These are phyloP conservation scores for Fallopia convolvulus DNA, from an alignment of 148 eudicot species.

Conservation along the genomic window DNA sequence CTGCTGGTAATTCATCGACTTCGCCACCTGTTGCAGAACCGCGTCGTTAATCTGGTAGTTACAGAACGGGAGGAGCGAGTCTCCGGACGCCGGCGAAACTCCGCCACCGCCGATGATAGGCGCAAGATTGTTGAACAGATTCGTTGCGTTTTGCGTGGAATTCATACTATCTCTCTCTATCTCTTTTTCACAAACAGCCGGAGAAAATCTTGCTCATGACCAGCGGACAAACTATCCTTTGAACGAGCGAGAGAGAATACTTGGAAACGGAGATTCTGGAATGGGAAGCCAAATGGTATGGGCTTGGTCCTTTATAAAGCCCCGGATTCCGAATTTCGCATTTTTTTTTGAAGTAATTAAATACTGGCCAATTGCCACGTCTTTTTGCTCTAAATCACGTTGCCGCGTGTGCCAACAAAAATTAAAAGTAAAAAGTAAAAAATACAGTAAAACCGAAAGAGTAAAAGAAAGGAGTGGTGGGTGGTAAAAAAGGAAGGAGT, in stretches of 20 bases:
- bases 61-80: background rate
- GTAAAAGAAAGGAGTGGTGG: background rate
- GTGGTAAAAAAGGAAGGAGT: background rate
- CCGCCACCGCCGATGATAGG: background rate
- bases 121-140: background rate
- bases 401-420: background rate
- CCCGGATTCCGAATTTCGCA: background rate
- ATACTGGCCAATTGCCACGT: background rate
- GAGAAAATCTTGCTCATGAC: constrained; percentile 3
- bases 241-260: background rate
- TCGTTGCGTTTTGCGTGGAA: constrained; percentile 3
- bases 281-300: background rate
- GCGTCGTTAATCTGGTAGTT: background rate
- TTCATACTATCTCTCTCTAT: background rate
- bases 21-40: constrained; percentile 2
- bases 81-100: background rate
- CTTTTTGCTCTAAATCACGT: background rate
- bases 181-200: background rate
- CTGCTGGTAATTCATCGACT: background rate
- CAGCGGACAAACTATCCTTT: background rate
- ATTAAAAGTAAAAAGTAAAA: background rate
- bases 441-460: background rate
- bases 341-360: background rate
- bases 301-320: background rate
- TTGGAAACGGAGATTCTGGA: constrained; percentile 1